Base-by-base conservation (phyloP, 768 basidiomycete genomes). In the Cystoderma amianthinum region DNA sequence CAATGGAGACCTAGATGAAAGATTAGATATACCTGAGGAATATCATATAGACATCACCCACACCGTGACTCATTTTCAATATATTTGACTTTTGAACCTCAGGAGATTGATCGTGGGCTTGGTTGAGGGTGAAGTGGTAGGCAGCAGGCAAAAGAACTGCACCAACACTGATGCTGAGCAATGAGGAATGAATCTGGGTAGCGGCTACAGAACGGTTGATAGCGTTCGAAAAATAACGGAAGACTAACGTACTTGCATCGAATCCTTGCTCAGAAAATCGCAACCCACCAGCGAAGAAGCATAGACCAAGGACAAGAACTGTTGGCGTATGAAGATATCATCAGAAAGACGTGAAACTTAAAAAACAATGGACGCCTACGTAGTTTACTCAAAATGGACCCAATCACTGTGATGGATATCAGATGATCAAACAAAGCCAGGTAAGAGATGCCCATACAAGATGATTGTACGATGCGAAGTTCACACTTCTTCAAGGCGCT, bases 231-330 rank as follows among this genome's bases (percentile, higher is more conserved):
- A 5, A 28, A 37, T n/a, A n/a, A n/a, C n/a, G n/a, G n/a, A n/a
- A n/a, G n/a, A 16, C 11, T 6, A 10, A 59, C 79, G 41, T 51
- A 88, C 86, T 80, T 2, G 69, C 57, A 46, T 85, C 80, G 46
- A 88, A 88, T 1, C 76, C 82, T 58, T 90, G 88, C 53, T 90
- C 85, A 2, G 82, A 78, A 48, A 82, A 90, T 11, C 75, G 72
- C 47, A 80, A 52, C 0, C 87, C 87, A 11, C 88, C 87, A 1
- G 86, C 88, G 46, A 91, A 84, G 61, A 90, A 87, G 50, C 85
- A 87, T 59, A 91, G 76, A 13, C 89, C 89, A 9, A 91, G 72
- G 13, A 92, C 87, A 30, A 93, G 75, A 1, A 93, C 86, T 89
- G 33, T 16, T 25, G 15, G n/a, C 25, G 25, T 28, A 7, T n/a